Conservation (phyloP, 2,329 filamentous ascomycete species). For the Trichoderma atroviride region DNA sequence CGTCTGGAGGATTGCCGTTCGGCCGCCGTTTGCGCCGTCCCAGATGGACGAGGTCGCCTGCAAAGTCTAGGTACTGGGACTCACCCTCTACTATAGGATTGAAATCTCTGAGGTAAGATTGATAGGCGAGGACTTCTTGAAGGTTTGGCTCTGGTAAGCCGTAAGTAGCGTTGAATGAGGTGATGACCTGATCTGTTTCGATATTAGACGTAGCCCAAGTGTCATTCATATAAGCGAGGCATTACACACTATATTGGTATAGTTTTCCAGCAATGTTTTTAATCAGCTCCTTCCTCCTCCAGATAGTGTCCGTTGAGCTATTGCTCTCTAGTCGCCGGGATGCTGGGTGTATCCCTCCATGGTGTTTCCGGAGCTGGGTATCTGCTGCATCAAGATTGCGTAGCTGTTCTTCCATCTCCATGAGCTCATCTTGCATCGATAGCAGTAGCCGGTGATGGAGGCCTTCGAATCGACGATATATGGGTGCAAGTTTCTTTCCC, state of each 20-base stretch:
- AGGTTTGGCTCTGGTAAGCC: conserved; percentile 51
- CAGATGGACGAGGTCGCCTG: conserved; percentile 56
- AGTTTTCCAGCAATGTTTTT: conserved; percentile 67
- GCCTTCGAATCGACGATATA: conserved; percentile 82
- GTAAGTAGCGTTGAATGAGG: conserved; percentile 59
- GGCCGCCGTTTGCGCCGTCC: conserved; percentile 22
- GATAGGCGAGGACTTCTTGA: conserved; percentile 52
- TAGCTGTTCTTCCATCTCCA: conserved; percentile 78
- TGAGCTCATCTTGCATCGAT: conserved; percentile 82
- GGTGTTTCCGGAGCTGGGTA: conserved; percentile 49
- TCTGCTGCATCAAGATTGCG: conserved; percentile 65
- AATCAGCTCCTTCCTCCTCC: conserved; percentile 62
- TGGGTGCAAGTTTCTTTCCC: conserved; percentile 51
- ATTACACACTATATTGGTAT: conserved; percentile 64
- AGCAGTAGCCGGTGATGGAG: conserved; percentile 82
- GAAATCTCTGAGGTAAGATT: conserved; percentile 57
- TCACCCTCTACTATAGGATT: conserved; percentile 62
- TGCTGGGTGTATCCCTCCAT: conserved; percentile 54
- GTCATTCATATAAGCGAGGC: not conserved
- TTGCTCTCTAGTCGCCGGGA: conserved; percentile 61
- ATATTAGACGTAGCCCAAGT: not conserved
- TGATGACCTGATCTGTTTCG: conserved; percentile 57
- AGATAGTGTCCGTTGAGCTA: conserved; percentile 59
- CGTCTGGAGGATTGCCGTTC: conserved; percentile 28
- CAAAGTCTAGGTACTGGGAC: conserved; percentile 59